phyloP scores from a whole-genome alignment of 768 basidiomycete species.

The Astraeus odoratus region DNA sequence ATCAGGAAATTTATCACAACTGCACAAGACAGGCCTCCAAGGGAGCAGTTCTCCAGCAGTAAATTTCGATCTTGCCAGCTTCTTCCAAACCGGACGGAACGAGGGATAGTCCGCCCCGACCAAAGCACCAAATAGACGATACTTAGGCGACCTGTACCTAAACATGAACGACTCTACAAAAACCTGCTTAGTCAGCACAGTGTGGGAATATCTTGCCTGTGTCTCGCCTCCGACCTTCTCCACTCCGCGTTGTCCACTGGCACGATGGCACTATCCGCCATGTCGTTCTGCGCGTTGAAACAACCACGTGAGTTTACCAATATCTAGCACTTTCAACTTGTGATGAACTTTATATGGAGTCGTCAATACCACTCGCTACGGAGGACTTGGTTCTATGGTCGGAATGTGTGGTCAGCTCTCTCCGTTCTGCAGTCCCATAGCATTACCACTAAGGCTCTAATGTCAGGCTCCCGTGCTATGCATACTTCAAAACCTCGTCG shows the following conservation, averaged over 20 bases:
- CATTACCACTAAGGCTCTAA: conserved; percentile 8
- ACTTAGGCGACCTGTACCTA: too few relatives aligned
- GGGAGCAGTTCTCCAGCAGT: too few relatives aligned
- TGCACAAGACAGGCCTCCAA: too few relatives aligned
- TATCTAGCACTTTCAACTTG: not conserved
- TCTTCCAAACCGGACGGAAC: too few relatives aligned
- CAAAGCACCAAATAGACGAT: too few relatives aligned
- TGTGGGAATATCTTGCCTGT: not conserved
- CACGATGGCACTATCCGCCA: conserved; percentile 20
- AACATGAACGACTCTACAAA: too few relatives aligned
- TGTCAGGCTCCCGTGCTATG: conserved; percentile 46
- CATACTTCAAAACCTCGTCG: conserved; percentile 45
- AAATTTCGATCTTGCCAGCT: too few relatives aligned
- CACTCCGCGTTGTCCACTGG: not conserved
- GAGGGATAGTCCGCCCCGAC: too few relatives aligned
- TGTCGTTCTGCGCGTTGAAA: conserved; percentile 42
- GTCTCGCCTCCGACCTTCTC: not conserved
- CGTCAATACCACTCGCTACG: conserved; percentile 35
- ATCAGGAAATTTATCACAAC: not conserved
- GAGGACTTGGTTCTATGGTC: conserved; percentile 38
- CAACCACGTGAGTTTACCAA: conserved; percentile 24
- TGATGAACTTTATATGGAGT: conserved; percentile 19
- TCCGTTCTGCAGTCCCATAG: conserved; percentile 4
- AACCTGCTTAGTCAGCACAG: not conserved
- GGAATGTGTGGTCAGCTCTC: conserved; percentile 34